Conservation (phyloP, 768 basidiomycete genomes). For the Boletus coccyginus region DNA sequence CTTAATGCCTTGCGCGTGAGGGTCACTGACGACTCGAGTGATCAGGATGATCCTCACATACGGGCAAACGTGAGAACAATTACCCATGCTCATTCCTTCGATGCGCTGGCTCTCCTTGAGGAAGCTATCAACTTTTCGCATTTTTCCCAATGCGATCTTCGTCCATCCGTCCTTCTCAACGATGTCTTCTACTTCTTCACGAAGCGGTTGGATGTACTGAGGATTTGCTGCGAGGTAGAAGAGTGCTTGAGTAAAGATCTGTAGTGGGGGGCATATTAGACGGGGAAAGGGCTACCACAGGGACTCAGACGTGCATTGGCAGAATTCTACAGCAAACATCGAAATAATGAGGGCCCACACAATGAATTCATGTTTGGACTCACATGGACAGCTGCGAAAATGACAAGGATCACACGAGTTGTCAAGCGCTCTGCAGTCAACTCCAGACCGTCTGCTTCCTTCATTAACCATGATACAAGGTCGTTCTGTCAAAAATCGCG, state of each 20-base stretch:
- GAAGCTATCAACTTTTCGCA: conserved; percentile 42
- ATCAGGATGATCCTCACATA: not conserved
- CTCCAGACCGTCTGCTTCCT: conserved; percentile 22
- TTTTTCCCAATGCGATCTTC: conserved; percentile 25
- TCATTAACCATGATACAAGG: conserved; percentile 33
- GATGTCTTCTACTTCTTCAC: conserved; percentile 37
- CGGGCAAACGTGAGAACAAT: not conserved
- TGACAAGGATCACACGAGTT: conserved; percentile 12
- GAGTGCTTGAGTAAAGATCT: conserved; percentile 36
- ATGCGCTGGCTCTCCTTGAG: conserved; percentile 21
- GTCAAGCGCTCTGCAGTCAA: conserved; percentile 21
- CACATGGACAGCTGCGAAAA: conserved; percentile 24
- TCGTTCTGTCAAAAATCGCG: conserved; percentile 24
- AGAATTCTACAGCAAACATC: conserved; percentile 11
- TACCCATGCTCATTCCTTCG: not conserved
- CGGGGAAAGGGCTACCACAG: not conserved
- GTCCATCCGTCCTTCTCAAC: conserved; percentile 30
- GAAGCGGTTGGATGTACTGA: conserved; percentile 33
- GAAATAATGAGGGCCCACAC: not conserved
- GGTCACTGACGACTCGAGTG: conserved; percentile 14
- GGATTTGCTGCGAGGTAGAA: conserved; percentile 37
- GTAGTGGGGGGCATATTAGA: not conserved
- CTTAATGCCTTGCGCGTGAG: conserved; percentile 33
- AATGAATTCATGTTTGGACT: not conserved
- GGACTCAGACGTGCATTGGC: conserved; percentile 8